A percentile compares a stretch with the other conserved stretches of the same genome.
Evolutionary conservation across 2,329 filamentous ascomycete species (phyloP).

Genomic region (Cadophora sp.): DNA sequence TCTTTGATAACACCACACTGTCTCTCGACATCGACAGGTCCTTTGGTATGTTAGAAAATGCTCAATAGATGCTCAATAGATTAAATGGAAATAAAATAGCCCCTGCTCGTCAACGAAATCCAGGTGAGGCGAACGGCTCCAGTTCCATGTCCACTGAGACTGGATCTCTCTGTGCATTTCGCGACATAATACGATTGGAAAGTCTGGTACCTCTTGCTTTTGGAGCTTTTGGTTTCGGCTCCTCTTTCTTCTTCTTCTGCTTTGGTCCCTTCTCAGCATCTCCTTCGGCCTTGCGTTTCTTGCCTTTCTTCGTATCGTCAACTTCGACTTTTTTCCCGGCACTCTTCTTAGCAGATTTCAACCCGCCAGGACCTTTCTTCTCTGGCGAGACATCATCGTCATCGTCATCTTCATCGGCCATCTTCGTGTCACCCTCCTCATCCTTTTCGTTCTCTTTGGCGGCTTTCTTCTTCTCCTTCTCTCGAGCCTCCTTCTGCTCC

Average conservation of each 20-base stretch:
- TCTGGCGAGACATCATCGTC: constrained; percentile 47
- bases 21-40: constrained; percentile 90
- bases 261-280: constrained; percentile 85
- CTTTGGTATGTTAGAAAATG: constrained; percentile 44
- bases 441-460: constrained; percentile 38
- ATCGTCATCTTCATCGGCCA: constrained; percentile 52
- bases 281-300: constrained; percentile 78
- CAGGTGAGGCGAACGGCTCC: not conserved
- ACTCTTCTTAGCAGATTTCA: constrained; percentile 63
- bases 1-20: constrained; percentile 92
- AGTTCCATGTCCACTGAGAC: constrained; percentile 1
- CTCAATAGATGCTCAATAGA: not conserved
- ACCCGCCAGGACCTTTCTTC: constrained; percentile 47
- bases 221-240: constrained; percentile 80
- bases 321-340: constrained; percentile 69
- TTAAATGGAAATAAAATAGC: not conserved
- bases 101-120: not conserved
- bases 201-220: constrained; percentile 75
- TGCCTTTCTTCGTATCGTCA: constrained; percentile 66
- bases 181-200: constrained; percentile 1
- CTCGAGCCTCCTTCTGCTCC: constrained; percentile 44
- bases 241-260: constrained; percentile 94
- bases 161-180: not conserved
- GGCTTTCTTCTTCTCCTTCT: constrained; percentile 48
- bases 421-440: constrained; percentile 44